Conservation (phyloP, 2,329 filamentous ascomycete genomes). For the Chaetomiaceae sp. region DNA sequence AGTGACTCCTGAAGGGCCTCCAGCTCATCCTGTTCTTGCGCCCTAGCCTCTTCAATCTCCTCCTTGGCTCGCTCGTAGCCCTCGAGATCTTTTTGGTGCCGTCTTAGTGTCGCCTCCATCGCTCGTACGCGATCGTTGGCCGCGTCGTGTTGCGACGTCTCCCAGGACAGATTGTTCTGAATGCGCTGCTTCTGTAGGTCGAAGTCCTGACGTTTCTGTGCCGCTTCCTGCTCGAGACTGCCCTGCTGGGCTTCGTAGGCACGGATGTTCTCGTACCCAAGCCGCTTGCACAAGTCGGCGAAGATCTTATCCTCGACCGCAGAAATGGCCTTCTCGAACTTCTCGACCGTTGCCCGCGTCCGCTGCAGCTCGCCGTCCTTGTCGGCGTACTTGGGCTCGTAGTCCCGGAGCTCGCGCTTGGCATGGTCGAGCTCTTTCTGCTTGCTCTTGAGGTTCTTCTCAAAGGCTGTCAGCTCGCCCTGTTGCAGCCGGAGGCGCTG, state of each 20-base stretch:
- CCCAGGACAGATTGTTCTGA: constrained; percentile 54
- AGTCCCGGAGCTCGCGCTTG: constrained; percentile 65
- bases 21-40: constrained; percentile 67
- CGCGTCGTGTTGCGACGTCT: constrained; percentile 45
- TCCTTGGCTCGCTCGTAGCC: constrained; percentile 67
- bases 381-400: constrained; percentile 70
- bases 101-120: constrained; percentile 60
- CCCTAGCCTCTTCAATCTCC: constrained; percentile 65
- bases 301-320: constrained; percentile 87
- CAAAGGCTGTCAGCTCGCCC: constrained; percentile 70
- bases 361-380: constrained; percentile 63
- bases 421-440: constrained; percentile 71
- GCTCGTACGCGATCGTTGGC: constrained; percentile 63
- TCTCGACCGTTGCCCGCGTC: constrained; percentile 43
- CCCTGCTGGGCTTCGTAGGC: constrained; percentile 93
- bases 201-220: constrained; percentile 80
- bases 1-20: constrained; percentile 68
- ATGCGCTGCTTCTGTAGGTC: constrained; percentile 75
- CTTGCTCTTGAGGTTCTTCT: constrained; percentile 80
- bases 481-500: constrained; percentile 65
- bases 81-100: constrained; percentile 62
- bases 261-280: constrained; percentile 84
- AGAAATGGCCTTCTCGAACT: constrained; percentile 59
- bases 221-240: constrained; percentile 81
- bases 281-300: constrained; percentile 71